Evolutionary conservation across 495 filamentous ascomycete species (phyloP), one percentile per base, ranked within the genome.

Genomic region (Echria macrotheca): DNA sequence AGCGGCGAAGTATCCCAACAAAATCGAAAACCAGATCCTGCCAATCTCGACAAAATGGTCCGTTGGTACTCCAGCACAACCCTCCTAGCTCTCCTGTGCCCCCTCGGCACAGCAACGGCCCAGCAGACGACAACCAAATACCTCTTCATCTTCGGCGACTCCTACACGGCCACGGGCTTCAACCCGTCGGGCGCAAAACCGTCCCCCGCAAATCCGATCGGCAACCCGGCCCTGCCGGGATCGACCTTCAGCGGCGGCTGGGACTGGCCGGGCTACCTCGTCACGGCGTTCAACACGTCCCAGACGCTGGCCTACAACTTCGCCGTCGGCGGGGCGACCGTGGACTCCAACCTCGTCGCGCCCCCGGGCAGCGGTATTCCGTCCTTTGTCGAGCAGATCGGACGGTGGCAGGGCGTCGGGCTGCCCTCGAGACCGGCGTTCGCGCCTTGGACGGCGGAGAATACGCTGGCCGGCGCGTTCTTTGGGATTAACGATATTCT

Each of bases 151-250:
- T 49, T 49, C 24, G 50, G 50, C 19, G 50, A 53, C 36, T 53
- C 50, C 1, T 53, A 53, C 33, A 53, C 50, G 11, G 32, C 50
- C 12, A 53, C 29, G 21, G 50, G 50, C 33, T 53, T 53, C 43
- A 46, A 24, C 42, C 24, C 24, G 35, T 35, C 3, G 22, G 42
- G 43, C 25, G 36, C 44, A 23, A 45, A 46, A 25, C 50, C 50
- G 9, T 53, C 50, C 6, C 24, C 50, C 12, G 36, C 42, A 3
- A 53, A 53, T 36, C 50, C 50, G 33, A 46, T 53, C n/a, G 50
- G 50, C 22, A 53, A 53, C 35, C 50, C 50, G 8, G 18, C 44
- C 17, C 36, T 47, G 25, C 50, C 50, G 12, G 50, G 50, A 17
- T 28, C 19, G 33, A 45, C 41, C 8, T 46, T 47, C 8, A 28